Conservation (phyloP, 1,139 yeast species). For the Ogataea hybrid region DNA sequence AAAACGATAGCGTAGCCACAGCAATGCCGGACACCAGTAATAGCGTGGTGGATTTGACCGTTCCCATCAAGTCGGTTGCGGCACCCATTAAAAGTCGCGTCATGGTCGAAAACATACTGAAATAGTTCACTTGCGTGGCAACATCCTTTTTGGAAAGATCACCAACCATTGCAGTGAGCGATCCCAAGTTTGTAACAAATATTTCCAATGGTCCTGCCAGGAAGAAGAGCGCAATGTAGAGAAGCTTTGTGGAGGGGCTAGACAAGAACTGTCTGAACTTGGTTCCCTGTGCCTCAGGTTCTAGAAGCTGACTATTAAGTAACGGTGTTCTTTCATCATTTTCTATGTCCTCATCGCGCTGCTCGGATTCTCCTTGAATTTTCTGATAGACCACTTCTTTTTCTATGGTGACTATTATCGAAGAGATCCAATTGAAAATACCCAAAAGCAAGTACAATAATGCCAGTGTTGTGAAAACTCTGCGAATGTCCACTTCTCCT, state of each 20-base stretch:
- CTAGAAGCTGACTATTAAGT: constrained; percentile 27
- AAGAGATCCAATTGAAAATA: constrained; percentile 56
- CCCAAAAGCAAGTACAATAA: constrained; percentile 56
- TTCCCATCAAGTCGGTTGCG: constrained; percentile 52
- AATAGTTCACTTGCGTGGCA: constrained; percentile 52
- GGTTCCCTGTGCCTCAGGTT: constrained; percentile 45
- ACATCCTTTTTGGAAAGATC: constrained; percentile 25
- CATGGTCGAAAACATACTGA: constrained; percentile 55
- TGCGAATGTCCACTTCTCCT: constrained; percentile 44
- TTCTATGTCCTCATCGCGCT: neutral
- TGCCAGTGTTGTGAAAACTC: constrained; percentile 59
- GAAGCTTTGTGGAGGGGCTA: constrained; percentile 65
- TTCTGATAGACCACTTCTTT: constrained; percentile 46
- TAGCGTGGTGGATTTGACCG: constrained; percentile 21
- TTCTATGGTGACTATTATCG: constrained; percentile 63
- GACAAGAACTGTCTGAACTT: constrained; percentile 51
- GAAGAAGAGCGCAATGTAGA: constrained; percentile 61
- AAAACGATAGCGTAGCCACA: constrained; percentile 47
- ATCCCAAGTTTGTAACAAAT: constrained; percentile 83
- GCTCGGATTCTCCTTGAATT: constrained; percentile 10
- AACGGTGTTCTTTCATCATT: constrained; percentile 31
- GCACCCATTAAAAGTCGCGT: constrained; percentile 70
- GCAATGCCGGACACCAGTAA: constrained; percentile 41
- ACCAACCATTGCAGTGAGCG: constrained; percentile 40
- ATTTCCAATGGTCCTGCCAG: constrained; percentile 86